Evolutionary conservation across 2,329 filamentous ascomycete species (phyloP).

Genomic region (Sporothrix pseudoabietina): DNA sequence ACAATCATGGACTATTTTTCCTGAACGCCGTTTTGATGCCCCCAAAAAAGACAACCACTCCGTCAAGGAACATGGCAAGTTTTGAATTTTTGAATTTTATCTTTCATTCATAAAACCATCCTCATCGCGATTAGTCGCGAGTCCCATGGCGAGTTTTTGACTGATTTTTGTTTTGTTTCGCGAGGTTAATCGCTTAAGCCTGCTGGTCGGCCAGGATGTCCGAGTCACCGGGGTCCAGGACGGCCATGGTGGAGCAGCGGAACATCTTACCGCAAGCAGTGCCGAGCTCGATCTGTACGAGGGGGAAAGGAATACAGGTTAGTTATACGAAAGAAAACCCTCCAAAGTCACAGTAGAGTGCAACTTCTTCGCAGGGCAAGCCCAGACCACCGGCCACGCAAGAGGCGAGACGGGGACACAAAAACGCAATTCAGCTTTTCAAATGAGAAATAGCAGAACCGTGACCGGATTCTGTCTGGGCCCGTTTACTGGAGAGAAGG

Average conservation of each 20-base stretch:
- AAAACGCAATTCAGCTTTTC: neutral
- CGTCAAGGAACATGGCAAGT: constrained; percentile 2
- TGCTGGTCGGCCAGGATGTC: constrained; percentile 87
- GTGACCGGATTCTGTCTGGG: constrained; percentile 28
- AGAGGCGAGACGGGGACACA: neutral
- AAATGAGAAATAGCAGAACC: neutral
- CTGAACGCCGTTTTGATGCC: constrained; percentile 49
- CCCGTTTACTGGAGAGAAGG: constrained; percentile 30
- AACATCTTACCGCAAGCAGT: constrained; percentile 99
- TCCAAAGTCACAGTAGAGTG: constrained; percentile 71
- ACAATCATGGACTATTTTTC: constrained; percentile 28
- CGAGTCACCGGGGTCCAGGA: constrained; percentile 96
- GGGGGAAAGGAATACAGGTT: constrained; percentile 50
- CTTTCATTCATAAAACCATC: neutral
- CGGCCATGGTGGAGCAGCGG: constrained; percentile 93
- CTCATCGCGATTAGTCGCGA: constrained; percentile 12
- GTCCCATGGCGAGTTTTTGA: constrained; percentile 9
- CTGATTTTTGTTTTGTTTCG: neutral
- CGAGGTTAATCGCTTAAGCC: constrained; percentile 50
- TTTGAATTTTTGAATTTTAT: constrained; percentile 24
- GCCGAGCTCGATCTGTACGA: constrained; percentile 87
- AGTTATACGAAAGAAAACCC: constrained; percentile 64
- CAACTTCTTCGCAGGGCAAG: constrained; percentile 91
- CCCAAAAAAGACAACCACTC: constrained; percentile 26
- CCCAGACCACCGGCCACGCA: constrained; percentile 41